Evolutionary conservation across 2,329 filamentous ascomycete genomes (phyloP), one percentile per base, ranked within the genome.

Genomic region (Bipolaris oryzae): DNA sequence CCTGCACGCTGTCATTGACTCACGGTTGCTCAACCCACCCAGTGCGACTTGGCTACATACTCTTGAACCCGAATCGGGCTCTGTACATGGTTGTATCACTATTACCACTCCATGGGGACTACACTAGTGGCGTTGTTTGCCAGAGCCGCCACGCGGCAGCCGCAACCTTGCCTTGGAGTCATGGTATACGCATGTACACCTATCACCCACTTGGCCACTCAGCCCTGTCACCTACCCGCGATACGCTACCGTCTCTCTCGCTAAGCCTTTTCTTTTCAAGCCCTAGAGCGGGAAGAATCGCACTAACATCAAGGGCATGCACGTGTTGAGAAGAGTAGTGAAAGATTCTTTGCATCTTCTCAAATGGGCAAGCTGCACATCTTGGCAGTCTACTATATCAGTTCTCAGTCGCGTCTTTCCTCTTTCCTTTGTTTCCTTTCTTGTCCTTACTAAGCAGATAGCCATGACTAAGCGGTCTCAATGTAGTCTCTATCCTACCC

Each of bases 41-140:
- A 31, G 10, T 31, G 28, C 28, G 2, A 28, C 34, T 38, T 48
- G 33, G 45, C 45, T 31, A 31, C 28, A 11, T 31, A 31, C 10
- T 31, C 28, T 31, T 5, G 28, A 31, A 11, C 28, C 28, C 28
- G 28, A 42, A 15, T 28, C 16, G 33, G 33, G 33, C 34, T 38
- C 18, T 13, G 21, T 38, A 34, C 34, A 38, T 25, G 21, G 18
- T 15, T 5, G 10, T 13, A 31, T 31, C 28, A 31, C 28, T 31
- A 13, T 11, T 31, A 48, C 45, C 45, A 38, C 45, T 38, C 34
- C 45, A 38, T 38, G 45, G 45, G 45, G 33, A 48, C 11, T 31
- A 35, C 45, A 21, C 45, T 48, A 48, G 45, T 48, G 45, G 45
- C 45, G 33, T 48, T 38, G 15, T 48, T 48, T 43, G 13, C 7